Percentiles rank a stretch among this genome's conserved stretches.
These are phyloP conservation scores for Sphagnum fallax DNA, from an alignment of 228 moss, liverwort and hornwort species.

Conservation along the genomic window DNA sequence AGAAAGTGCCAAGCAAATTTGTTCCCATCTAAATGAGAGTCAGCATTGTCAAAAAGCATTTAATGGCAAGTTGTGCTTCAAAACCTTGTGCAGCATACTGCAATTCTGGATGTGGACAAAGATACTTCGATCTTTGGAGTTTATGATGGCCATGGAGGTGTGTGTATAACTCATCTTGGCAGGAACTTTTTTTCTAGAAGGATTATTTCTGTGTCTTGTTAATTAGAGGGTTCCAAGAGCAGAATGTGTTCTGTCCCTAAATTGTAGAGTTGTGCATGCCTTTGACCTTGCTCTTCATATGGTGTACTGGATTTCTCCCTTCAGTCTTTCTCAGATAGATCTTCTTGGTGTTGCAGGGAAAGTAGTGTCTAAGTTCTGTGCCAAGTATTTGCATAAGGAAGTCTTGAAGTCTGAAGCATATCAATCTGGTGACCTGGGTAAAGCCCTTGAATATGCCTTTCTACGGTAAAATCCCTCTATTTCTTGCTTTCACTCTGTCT, in stretches of 20 bases:
- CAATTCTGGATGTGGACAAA: constrained; percentile 55
- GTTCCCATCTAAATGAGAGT: no score
- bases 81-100: constrained; percentile 34
- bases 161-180: neutral
- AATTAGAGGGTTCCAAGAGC: no score
- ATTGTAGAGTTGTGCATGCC: no score
- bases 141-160: constrained; percentile 61
- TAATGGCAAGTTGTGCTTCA: no score
- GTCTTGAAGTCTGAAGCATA: constrained; percentile 52
- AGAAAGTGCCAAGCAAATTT: no score
- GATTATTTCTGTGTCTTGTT: no score
- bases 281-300: no score
- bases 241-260: no score
- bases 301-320: no score
- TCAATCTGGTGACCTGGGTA: constrained; percentile 31
- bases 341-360: constrained; percentile 26
- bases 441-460: constrained; percentile 39
- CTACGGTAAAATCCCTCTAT: constrained; percentile 20
- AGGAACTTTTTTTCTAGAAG: no score
- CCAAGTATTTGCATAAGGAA: constrained; percentile 59
- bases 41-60: no score
- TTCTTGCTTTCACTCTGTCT: constrained; percentile 2
- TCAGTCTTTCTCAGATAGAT: no score
- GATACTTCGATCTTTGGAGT: constrained; percentile 52
- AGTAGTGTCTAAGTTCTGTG: constrained; percentile 50